phyloP scores from a whole-genome alignment of 2,329 filamentous ascomycete genomes.

The Fusarium brachygibbosum region DNA sequence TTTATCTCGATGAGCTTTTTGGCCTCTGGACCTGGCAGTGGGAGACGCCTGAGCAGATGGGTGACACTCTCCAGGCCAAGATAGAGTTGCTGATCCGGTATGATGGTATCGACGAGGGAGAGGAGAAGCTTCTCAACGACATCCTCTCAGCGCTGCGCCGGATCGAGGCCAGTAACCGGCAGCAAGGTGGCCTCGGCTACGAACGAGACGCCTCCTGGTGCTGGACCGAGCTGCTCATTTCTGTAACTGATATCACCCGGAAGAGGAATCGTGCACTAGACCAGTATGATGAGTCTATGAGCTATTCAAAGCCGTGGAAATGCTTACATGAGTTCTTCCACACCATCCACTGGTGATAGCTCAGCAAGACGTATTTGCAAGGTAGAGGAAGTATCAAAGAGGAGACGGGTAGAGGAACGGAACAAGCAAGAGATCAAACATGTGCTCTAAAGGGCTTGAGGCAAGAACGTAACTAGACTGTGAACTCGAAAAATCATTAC shows the following conservation, averaged over 20 bases:
- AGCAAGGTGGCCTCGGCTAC: background rate
- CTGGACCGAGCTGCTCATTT: slow-evolving; percentile 7
- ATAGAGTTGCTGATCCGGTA: slow-evolving; percentile 10
- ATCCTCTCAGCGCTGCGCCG: background rate
- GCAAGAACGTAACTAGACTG: background rate
- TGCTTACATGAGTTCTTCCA: background rate
- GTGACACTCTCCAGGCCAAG: slow-evolving; percentile 12
- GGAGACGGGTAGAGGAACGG: background rate
- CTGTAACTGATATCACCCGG: background rate
- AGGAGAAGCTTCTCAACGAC: background rate
- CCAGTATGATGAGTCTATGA: background rate
- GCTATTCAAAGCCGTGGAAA: background rate
- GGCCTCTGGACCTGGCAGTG: background rate
- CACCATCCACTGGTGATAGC: background rate
- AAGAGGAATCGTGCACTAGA: background rate
- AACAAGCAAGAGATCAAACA: background rate
- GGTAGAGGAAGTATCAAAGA: background rate
- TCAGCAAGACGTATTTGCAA: background rate
- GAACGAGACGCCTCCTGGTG: background rate
- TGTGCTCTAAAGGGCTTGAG: background rate
- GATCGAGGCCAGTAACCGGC: background rate
- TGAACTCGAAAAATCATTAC: background rate
- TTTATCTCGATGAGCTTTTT: background rate
- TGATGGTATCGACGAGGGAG: background rate
- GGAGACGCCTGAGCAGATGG: background rate